A percentile compares a stretch with the other conserved stretches of the same genome.
Conservation (phyloP, 225 moss, liverwort and hornwort species). For the Polytrichum formosum region DNA sequence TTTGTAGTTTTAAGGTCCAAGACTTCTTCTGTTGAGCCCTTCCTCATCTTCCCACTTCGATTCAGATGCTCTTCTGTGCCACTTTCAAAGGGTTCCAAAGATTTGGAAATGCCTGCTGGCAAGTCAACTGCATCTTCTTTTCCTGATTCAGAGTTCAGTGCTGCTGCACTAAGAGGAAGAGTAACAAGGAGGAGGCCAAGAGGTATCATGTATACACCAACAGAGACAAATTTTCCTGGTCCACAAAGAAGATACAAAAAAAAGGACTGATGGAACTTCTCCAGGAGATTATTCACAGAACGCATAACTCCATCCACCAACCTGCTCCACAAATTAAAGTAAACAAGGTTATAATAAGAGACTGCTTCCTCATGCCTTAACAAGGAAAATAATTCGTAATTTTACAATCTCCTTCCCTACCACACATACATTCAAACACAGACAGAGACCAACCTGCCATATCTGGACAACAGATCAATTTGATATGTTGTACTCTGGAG, state of each 20-base stretch:
- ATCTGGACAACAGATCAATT: conserved; percentile 60
- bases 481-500: conserved; percentile 45
- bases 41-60: conserved; percentile 1
- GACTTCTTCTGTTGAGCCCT: conserved; percentile 8
- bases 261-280: conserved; percentile 97
- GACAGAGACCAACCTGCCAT: conserved; percentile 61
- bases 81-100: conserved; percentile 7
- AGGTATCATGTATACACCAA: conserved; percentile 92
- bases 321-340: conserved; percentile 33
- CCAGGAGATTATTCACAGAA: conserved; percentile 89
- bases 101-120: conserved; percentile 2
- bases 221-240: conserved; percentile 82
- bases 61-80: conserved; percentile 3
- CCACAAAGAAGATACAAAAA: conserved; percentile 86
- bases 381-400: not conserved
- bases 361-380: no score
- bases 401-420: not conserved
- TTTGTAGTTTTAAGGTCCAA: conserved; percentile 47
- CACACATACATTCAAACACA: not conserved
- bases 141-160: conserved; percentile 51
- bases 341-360: not conserved
- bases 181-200: conserved; percentile 79
- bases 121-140: conserved; percentile 8
- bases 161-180: conserved; percentile 83
- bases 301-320: conserved; percentile 88